Conservation (phyloP, 2,329 filamentous ascomycete species). For the Neonectria coccinea region DNA sequence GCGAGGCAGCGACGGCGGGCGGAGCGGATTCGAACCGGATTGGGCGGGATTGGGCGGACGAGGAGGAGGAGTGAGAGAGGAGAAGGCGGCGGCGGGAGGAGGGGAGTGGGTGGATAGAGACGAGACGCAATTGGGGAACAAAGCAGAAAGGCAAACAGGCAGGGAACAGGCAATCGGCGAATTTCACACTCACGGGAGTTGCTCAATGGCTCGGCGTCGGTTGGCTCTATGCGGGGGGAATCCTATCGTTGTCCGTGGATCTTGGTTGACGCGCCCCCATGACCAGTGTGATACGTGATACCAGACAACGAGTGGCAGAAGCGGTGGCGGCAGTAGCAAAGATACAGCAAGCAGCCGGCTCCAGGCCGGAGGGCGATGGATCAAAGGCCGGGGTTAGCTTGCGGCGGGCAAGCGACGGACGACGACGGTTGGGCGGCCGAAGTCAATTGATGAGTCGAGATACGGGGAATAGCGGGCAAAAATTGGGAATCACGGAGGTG, state of each 20-base stretch:
- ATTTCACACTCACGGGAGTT: slow-evolving; percentile 19
- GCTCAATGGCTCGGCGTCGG: slow-evolving; percentile 18
- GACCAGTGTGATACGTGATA: slow-evolving; percentile 14
- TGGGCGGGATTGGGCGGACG: slow-evolving; percentile 26
- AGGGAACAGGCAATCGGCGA: slow-evolving; percentile 19
- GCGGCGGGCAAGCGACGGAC: slow-evolving; percentile 3
- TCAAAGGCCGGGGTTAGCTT: slow-evolving; percentile 20
- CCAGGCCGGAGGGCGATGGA: slow-evolving; percentile 21
- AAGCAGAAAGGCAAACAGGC: background rate
- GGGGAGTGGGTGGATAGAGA: slow-evolving; percentile 6
- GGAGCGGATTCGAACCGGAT: slow-evolving; percentile 29
- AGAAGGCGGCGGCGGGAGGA: background rate
- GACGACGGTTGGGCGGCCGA: background rate
- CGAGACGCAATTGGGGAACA: slow-evolving; percentile 11
- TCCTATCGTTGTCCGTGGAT: slow-evolving; percentile 35
- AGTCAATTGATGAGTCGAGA: background rate
- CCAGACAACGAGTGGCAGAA: background rate
- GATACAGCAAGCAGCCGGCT: slow-evolving; percentile 20
- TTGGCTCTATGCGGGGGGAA: slow-evolving; percentile 28
- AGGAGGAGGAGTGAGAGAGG: slow-evolving; percentile 16
- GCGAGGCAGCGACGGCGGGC: slow-evolving; percentile 17
- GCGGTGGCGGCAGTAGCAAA: slow-evolving; percentile 2
- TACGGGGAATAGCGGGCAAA: background rate
- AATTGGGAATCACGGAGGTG: background rate
- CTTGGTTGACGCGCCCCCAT: slow-evolving; percentile 33